These are phyloP conservation scores for Rhizopogon rudus DNA, from an alignment of 768 basidiomycete genomes.

Conservation along the genomic window DNA sequence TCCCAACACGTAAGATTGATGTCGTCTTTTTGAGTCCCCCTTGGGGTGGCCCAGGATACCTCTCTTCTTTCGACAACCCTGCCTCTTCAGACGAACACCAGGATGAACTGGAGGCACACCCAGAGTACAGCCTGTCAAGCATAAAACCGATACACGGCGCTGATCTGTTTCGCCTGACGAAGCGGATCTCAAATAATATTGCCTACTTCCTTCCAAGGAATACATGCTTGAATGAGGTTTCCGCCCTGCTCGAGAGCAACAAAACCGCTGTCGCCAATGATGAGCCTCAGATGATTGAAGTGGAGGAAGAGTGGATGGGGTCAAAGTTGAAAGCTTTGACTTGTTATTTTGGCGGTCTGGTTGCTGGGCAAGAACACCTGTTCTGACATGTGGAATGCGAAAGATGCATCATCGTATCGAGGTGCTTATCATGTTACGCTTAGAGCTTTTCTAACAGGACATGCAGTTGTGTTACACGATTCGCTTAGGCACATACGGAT, in stretches of 20 bases:
- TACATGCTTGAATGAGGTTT: conserved; percentile 66
- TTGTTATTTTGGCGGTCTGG: conserved; percentile 89
- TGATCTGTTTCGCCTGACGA: conserved; percentile 72
- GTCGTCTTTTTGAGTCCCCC: conserved; percentile 93
- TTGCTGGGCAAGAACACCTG: conserved; percentile 56
- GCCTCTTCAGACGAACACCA: conserved; percentile 1
- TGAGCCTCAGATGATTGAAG: conserved; percentile 62
- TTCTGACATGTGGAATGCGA: conserved; percentile 33
- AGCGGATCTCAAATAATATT: conserved; percentile 71
- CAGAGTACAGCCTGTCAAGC: conserved; percentile 62
- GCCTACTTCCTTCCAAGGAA: conserved; percentile 92
- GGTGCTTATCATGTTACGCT: no score
- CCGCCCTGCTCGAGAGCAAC: conserved; percentile 20
- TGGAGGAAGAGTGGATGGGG: conserved; percentile 98
- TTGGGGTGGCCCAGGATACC: conserved; percentile 86
- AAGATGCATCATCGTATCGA: not conserved
- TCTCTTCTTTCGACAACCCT: conserved; percentile 31
- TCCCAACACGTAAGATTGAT: conserved; percentile 56
- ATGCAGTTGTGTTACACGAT: no score
- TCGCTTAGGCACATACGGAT: no score
- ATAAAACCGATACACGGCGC: conserved; percentile 80
- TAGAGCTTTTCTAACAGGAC: no score
- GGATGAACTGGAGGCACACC: conserved; percentile 27
- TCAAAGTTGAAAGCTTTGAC: conserved; percentile 90
- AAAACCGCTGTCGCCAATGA: conserved; percentile 2